These are phyloP conservation scores for Tympanopsis confertula DNA, from an alignment of 2,329 filamentous ascomycete species.

Conservation along the genomic window DNA sequence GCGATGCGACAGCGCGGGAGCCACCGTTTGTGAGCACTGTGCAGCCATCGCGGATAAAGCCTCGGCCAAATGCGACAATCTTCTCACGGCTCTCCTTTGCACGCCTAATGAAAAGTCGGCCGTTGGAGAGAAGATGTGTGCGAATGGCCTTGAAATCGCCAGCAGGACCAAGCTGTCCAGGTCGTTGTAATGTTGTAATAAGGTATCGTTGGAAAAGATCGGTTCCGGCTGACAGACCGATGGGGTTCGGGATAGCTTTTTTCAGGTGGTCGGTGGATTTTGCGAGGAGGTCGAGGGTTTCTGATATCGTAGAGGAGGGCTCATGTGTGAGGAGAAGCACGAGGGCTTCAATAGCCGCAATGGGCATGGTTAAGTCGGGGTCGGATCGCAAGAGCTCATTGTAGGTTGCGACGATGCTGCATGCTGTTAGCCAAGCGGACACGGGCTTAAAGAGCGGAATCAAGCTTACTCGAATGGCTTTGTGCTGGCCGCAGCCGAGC, in stretches of 20 bases:
- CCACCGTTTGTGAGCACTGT: constrained; percentile 87
- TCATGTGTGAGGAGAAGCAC: constrained; percentile 75
- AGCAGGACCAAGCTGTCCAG: constrained; percentile 22
- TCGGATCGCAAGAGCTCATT: constrained; percentile 54
- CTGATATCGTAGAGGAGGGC: constrained; percentile 76
- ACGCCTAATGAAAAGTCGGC: constrained; percentile 72
- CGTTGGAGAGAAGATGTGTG: constrained; percentile 74
- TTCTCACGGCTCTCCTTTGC: constrained; percentile 76
- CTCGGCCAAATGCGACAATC: constrained; percentile 69
- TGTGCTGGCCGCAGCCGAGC: no score
- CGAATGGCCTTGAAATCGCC: constrained; percentile 69
- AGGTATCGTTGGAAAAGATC: constrained; percentile 94
- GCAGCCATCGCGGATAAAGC: constrained; percentile 67
- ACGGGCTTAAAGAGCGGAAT: no score
- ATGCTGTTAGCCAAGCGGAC: constrained; percentile 5
- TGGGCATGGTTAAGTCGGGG: constrained; percentile 82
- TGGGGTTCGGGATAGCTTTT: constrained; percentile 70
- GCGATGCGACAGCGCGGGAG: constrained; percentile 68
- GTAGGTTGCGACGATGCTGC: constrained; percentile 53
- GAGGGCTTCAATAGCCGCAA: constrained; percentile 85
- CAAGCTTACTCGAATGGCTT: constrained; percentile 1
- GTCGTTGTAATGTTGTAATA: constrained; percentile 52
- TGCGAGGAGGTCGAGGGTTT: constrained; percentile 79
- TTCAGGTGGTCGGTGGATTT: constrained; percentile 69
- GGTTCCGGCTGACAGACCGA: constrained; percentile 84